Evolutionary conservation across 495 filamentous ascomycete species (phyloP), one percentile per base, ranked within the genome.

Genomic region (Penicillium nucicola): DNA sequence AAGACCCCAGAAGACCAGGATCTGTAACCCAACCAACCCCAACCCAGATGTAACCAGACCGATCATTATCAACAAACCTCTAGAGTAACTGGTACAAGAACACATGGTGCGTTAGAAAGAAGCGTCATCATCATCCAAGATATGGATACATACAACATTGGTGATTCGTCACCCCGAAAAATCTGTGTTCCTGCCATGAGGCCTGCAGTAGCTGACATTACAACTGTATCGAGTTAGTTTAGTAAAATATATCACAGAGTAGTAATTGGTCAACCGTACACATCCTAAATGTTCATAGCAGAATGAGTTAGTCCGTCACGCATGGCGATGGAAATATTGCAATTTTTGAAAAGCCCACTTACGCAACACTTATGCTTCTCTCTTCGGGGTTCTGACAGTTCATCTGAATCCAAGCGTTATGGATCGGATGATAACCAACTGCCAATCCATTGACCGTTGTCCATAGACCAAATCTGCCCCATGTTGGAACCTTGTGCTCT

Each of bases 321-420:
- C 10, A 28, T 28, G 7, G 4, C 25, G 25, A 28, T 28, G 0
- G 25, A 28, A 9, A 8, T 1, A 9, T 36, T 9, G 39, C 22
- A 9, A 13, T 7, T 30, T 15, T 25, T 11, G 5, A 17, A 22
- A 46, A 4, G 38, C 11, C 8, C 4, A 67, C 67, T 55, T 32
- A 70, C 67, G 65, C 63, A 23, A 70, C 50, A 15, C 38, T 44
- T 19, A 70, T 58, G 40, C 65, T 70, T 47, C 65, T 48, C 46
- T 70, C 67, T 19, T 45, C 60, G 3, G 53, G 23, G 13, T 17
- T 50, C 14, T 18, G 20, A 37, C 65, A 61, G 35, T 68, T 70
- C 13, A 70, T 50, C 34, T 68, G 65, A 31, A 70, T 59, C 64
- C 67, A 70, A 7, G 62, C 59, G 60, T 68, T 68, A 44, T 68